These are phyloP conservation scores for Cryptomeria japonica DNA, from an alignment of 75 land plant species.

Conservation along the genomic window DNA sequence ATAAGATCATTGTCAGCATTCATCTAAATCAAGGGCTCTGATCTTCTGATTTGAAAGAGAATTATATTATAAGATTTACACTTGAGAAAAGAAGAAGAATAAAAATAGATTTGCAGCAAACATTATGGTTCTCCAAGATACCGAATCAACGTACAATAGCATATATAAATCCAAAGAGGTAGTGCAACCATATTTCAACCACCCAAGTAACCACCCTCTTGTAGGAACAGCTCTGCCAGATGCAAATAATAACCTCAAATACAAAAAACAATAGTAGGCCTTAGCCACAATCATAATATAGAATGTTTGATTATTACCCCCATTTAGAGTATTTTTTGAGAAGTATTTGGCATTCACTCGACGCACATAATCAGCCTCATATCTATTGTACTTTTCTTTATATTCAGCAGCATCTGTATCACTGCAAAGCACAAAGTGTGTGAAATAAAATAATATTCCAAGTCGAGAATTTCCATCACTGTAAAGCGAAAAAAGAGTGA, in stretches of 20 bases:
- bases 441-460: not conserved
- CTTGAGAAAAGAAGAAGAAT: too few species aligned
- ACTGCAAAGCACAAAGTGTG: constrained; percentile 17
- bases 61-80: too few species aligned
- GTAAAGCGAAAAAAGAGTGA: not conserved
- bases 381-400: constrained; percentile 36
- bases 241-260: not conserved
- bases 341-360: constrained; percentile 50
- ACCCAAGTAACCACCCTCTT: too few species aligned
- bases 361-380: constrained; percentile 45
- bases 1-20: too few species aligned
- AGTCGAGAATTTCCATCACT: too few species aligned
- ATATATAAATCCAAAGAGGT: too few species aligned
- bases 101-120: too few species aligned
- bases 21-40: too few species aligned
- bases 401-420: constrained; percentile 21
- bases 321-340: constrained; percentile 48
- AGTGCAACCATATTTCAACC: too few species aligned
- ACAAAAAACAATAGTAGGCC: not conserved
- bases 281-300: not conserved
- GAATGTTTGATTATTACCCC: constrained; percentile 29
- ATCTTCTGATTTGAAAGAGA: too few species aligned
- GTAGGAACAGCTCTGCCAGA: not conserved
- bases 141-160: too few species aligned
- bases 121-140: too few species aligned